Conservation (phyloP, 2,329 filamentous ascomycete species). For the Colletotrichum tropicale region DNA sequence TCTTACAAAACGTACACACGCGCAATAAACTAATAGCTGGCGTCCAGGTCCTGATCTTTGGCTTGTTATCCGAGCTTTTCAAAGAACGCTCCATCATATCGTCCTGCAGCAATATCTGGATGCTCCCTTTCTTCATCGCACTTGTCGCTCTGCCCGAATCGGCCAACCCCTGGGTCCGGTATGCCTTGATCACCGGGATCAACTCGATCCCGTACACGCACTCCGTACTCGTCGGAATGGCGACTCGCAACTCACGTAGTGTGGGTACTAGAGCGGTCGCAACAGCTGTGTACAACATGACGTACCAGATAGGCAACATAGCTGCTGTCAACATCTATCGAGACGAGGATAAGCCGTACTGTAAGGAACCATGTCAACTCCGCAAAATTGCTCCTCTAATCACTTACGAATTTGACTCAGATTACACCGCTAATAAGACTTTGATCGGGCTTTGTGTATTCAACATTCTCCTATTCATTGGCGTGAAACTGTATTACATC, state of each 20-base stretch:
- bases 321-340: conserved; percentile 53
- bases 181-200: conserved; percentile 53
- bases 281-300: conserved; percentile 57
- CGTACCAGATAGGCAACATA: conserved; percentile 47
- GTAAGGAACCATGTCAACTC: neutral
- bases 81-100: conserved; percentile 53
- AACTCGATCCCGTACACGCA: conserved; percentile 59
- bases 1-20: conserved; percentile 55
- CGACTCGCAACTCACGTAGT: conserved; percentile 36
- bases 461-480: conserved; percentile 27
- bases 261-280: conserved; percentile 52
- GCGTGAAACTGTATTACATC: conserved; percentile 45
- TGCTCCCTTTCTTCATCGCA: conserved; percentile 55
- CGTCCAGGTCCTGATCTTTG: conserved; percentile 41
- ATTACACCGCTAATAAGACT: neutral
- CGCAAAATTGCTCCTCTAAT: accelerated
- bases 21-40: conserved; percentile 15
- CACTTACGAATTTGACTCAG: neutral
- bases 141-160: conserved; percentile 43
- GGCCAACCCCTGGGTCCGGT: conserved; percentile 55
- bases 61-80: conserved; percentile 46
- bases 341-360: conserved; percentile 49
- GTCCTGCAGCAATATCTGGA: conserved; percentile 55
- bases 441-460: neutral
- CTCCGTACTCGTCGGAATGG: conserved; percentile 55